phyloP scores from a whole-genome alignment of 2,329 filamentous ascomycete genomes.

The Arthrinium puccinioides region DNA sequence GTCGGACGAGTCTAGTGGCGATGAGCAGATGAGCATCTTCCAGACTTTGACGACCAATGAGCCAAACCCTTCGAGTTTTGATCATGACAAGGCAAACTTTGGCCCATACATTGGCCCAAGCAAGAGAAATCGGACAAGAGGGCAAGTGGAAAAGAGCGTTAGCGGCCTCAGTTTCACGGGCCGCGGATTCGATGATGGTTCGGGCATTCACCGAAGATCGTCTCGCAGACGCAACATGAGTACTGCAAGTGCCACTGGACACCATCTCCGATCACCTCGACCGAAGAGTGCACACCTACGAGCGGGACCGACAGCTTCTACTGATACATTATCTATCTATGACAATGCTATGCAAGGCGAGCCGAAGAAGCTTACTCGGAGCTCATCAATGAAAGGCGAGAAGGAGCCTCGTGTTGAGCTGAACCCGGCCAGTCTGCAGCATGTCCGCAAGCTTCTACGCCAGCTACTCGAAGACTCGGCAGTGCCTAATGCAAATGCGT shows the following conservation, averaged over 20 bases:
- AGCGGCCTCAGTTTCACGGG: conserved; percentile 62
- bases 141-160: conserved; percentile 65
- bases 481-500: conserved; percentile 66
- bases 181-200: conserved; percentile 62
- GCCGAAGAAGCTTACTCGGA: conserved; percentile 55
- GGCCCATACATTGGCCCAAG: conserved; percentile 64
- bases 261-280: conserved; percentile 68
- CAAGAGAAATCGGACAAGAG: conserved; percentile 65
- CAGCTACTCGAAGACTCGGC: conserved; percentile 75
- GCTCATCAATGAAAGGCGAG: conserved; percentile 72
- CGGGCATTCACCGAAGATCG: conserved; percentile 47
- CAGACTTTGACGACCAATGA: conserved; percentile 64
- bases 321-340: conserved; percentile 41
- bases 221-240: conserved; percentile 75
- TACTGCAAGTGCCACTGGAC: conserved; percentile 71
- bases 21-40: conserved; percentile 85
- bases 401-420: conserved; percentile 73
- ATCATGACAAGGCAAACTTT: conserved; percentile 68
- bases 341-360: conserved; percentile 36
- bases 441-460: conserved; percentile 76
- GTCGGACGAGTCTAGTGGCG: conserved; percentile 90
- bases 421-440: conserved; percentile 78
- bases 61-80: conserved; percentile 56
- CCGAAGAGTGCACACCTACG: conserved; percentile 46
- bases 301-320: conserved; percentile 46